A percentile compares a stretch with the other conserved stretches of the same genome.
These are phyloP conservation scores for Radiomyces spectabilis DNA, from an alignment of 192 early-diverging fungal genomes.

Conservation along the genomic window DNA sequence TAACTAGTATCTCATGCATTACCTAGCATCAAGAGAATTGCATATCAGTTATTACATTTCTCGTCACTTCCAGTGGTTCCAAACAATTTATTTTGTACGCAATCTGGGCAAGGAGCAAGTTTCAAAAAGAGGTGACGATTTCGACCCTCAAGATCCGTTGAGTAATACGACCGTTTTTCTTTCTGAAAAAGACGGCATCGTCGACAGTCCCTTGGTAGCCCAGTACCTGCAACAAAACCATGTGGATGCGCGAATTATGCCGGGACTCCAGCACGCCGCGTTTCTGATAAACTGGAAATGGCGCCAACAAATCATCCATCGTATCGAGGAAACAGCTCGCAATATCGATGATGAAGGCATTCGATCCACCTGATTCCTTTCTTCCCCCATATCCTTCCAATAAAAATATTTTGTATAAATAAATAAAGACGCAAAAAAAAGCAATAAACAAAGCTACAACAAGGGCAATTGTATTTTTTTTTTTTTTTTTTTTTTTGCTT, in stretches of 20 bases:
- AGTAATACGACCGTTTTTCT: constrained; percentile 27
- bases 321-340: constrained; percentile 6
- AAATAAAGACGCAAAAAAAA: too few relatives aligned
- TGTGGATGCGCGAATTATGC: constrained; percentile 35
- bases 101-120: background rate
- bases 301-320: constrained; percentile 7
- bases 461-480: too few relatives aligned
- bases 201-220: constrained; percentile 24
- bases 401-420: too few relatives aligned
- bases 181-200: constrained; percentile 37
- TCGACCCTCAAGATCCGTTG: constrained; percentile 1
- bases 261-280: constrained; percentile 35
- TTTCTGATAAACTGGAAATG: constrained; percentile 27
- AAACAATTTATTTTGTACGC: constrained; percentile 29
- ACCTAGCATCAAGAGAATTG: constrained; percentile 51
- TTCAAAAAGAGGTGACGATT: background rate
- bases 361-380: too few relatives aligned
- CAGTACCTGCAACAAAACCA: constrained; percentile 28
- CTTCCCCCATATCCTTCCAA: too few relatives aligned
- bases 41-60: constrained; percentile 55
- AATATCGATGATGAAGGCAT: constrained; percentile 9
- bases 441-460: too few relatives aligned
- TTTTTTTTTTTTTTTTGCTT: too few relatives aligned
- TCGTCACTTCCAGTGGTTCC: constrained; percentile 44
- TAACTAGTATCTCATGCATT: constrained; percentile 45